Percentiles rank a stretch among this genome's conserved stretches.
phyloP scores from a whole-genome alignment of 805 yeast species.

The Wickerhamomyces mucosus region DNA sequence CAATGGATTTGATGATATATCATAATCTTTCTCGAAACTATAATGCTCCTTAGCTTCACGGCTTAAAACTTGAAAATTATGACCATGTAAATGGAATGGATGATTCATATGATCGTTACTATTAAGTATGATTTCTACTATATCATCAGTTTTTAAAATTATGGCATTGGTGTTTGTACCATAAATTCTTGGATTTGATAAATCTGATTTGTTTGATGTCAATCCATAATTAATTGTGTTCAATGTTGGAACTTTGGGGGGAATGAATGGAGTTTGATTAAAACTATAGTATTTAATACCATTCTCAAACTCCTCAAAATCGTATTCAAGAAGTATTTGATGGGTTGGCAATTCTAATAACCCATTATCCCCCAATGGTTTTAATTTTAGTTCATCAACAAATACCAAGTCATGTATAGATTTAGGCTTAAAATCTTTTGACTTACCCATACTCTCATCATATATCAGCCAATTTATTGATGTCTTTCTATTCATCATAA shows the following conservation, averaged over 20 bases:
- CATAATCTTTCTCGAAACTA: constrained; percentile 7
- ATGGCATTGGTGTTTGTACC: constrained; percentile 61
- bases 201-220: constrained; percentile 29
- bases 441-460: constrained; percentile 25
- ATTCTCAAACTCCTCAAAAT: constrained; percentile 48
- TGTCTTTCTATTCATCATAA: constrained; percentile 53
- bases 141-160: constrained; percentile 49
- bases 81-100: constrained; percentile 76
- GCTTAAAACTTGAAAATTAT: constrained; percentile 52
- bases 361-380: constrained; percentile 26
- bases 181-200: constrained; percentile 49
- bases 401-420: constrained; percentile 16
- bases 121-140: constrained; percentile 67
- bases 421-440: constrained; percentile 31
- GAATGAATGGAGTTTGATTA: constrained; percentile 51
- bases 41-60: constrained; percentile 32
- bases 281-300: constrained; percentile 65
- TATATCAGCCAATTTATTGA: constrained; percentile 51
- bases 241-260: constrained; percentile 65
- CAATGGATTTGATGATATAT: constrained; percentile 29
- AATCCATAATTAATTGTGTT: constrained; percentile 48
- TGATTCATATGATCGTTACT: constrained; percentile 73
- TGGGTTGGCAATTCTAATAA: constrained; percentile 47
- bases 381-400: constrained; percentile 25
- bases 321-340: constrained; percentile 41